Conservation (phyloP, 1,284 basidiomycete genomes). For the Neonothopanus nambi region DNA sequence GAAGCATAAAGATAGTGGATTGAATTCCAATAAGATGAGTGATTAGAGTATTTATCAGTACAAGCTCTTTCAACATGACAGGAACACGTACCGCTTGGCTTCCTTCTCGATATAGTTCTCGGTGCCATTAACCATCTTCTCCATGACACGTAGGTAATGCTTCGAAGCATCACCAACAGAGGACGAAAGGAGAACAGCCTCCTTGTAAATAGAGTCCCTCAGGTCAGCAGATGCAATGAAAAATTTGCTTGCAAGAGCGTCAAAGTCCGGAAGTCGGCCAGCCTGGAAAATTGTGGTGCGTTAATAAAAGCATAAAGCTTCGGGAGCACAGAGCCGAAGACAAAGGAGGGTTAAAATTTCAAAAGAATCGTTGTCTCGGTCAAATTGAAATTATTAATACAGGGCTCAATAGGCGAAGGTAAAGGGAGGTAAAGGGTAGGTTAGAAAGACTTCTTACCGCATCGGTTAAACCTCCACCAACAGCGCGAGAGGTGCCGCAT, state of each 20-base stretch:
- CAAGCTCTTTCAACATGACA: neutral
- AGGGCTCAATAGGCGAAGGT: too few relatives aligned
- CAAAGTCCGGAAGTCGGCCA: constrained; percentile 79
- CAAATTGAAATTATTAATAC: too few relatives aligned
- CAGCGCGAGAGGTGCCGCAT: constrained; percentile 83
- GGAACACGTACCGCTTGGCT: constrained; percentile 65
- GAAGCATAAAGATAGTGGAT: neutral
- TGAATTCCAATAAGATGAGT: neutral
- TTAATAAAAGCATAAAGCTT: too few relatives aligned
- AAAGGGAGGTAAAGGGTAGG: too few relatives aligned
- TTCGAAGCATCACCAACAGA: constrained; percentile 55
- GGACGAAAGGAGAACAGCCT: constrained; percentile 53
- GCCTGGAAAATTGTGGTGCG: constrained; percentile 47
- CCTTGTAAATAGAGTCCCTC: constrained; percentile 62
- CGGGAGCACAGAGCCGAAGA: neutral
- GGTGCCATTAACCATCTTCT: constrained; percentile 76
- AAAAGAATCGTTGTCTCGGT: too few relatives aligned
- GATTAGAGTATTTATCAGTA: neutral
- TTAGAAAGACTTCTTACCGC: constrained; percentile 43
- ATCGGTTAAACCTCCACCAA: constrained; percentile 80
- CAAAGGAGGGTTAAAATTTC: neutral
- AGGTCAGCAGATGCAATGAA: constrained; percentile 60
- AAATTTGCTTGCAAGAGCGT: constrained; percentile 80
- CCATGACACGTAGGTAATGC: constrained; percentile 91
- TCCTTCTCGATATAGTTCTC: constrained; percentile 88